Evolutionary conservation across 108 stramenopile species (phyloP).

Genomic region (Discostella pseudostelligera): DNA sequence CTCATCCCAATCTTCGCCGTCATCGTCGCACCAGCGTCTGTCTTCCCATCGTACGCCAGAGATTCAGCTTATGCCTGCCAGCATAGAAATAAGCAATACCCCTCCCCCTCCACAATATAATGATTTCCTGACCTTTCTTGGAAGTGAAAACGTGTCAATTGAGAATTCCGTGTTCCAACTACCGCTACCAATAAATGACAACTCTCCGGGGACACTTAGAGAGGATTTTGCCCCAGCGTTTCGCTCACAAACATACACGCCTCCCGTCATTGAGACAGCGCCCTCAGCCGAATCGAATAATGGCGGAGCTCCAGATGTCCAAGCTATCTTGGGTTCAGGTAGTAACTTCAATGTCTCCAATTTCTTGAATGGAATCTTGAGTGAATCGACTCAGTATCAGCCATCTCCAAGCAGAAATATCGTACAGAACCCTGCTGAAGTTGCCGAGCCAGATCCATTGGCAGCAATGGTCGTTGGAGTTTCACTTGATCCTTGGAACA

Average conservation of each 20-base stretch:
- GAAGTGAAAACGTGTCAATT: slow-evolving; percentile 1
- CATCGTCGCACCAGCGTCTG: slow-evolving; percentile 22
- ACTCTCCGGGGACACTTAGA: slow-evolving; percentile 8
- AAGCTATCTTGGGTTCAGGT: slow-evolving; percentile 25
- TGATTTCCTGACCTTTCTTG: slow-evolving; percentile 7
- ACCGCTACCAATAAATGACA: neutral
- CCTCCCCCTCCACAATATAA: slow-evolving; percentile 4
- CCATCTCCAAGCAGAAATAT: neutral
- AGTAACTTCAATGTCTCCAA: slow-evolving; percentile 40
- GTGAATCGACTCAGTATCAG: slow-evolving; percentile 25
- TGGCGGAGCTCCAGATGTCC: slow-evolving; percentile 22
- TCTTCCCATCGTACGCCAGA: slow-evolving; percentile 16
- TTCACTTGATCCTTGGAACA: slow-evolving; percentile 47
- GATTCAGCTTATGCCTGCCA: slow-evolving; percentile 5
- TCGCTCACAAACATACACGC: slow-evolving; percentile 14
- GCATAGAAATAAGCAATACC: slow-evolving; percentile 3
- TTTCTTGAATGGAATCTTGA: slow-evolving; percentile 41
- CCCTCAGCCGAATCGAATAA: slow-evolving; percentile 7
- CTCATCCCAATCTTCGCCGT: slow-evolving; percentile 18
- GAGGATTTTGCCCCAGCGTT: slow-evolving; percentile 6
- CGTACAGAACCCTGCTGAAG: slow-evolving; percentile 5
- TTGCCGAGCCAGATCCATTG: slow-evolving; percentile 17
- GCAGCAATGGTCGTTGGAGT: slow-evolving; percentile 19
- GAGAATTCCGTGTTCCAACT: slow-evolving; percentile 11
- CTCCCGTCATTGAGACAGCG: slow-evolving; percentile 20